phyloP scores from a whole-genome alignment of 805 yeast genomes.

The Metschnikowia amazonensis region DNA sequence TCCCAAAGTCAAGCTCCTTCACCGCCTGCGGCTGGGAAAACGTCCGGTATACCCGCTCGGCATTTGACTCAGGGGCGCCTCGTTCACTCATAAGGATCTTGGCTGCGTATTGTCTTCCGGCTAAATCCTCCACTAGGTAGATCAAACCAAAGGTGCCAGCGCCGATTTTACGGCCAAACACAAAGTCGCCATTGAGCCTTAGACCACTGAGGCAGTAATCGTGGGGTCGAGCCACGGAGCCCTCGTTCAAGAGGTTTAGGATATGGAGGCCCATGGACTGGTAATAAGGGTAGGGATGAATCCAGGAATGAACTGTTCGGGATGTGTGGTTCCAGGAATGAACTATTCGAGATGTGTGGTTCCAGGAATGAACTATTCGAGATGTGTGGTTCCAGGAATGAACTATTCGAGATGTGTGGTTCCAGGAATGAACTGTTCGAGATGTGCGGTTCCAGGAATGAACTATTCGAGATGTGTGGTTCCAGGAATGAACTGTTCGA shows the following conservation, averaged over 20 bases:
- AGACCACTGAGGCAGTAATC: slow-evolving; percentile 21
- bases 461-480: too few species aligned
- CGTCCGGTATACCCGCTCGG: neutral
- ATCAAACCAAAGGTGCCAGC: slow-evolving; percentile 43
- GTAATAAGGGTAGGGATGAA: too few species aligned
- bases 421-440: too few species aligned
- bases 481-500: too few species aligned
- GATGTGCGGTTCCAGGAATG: too few species aligned
- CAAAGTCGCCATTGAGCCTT: slow-evolving; percentile 61
- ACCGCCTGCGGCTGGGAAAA: slow-evolving; percentile 7
- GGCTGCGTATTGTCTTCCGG: slow-evolving; percentile 56
- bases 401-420: too few species aligned
- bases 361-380: too few species aligned
- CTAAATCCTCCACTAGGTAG: slow-evolving; percentile 46
- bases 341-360: too few species aligned
- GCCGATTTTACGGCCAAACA: slow-evolving; percentile 42
- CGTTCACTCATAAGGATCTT: slow-evolving; percentile 52
- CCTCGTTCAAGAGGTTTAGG: neutral
- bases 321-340: too few species aligned
- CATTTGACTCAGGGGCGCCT: neutral
- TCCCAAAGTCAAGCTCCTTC: slow-evolving; percentile 8
- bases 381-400: too few species aligned
- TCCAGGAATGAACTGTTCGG: too few species aligned
- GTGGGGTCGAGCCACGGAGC: neutral
- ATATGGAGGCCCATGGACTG: slow-evolving; percentile 3